Base-by-base conservation (phyloP, 768 basidiomycete species). In the Cubamyces sp. region DNA sequence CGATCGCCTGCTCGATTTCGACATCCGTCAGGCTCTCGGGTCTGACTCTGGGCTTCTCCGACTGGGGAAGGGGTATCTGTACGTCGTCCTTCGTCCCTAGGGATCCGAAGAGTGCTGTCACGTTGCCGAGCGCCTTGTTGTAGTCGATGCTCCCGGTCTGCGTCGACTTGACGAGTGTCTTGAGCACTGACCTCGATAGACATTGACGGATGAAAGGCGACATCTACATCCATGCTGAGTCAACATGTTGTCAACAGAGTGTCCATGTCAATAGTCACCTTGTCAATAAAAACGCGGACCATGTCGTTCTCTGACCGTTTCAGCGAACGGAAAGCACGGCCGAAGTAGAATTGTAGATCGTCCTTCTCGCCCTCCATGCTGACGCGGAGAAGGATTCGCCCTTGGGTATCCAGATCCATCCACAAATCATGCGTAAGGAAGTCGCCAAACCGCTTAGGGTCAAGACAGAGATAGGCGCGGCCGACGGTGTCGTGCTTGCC, bases 291-390 rank as follows among this genome's bases (percentile, higher is more conserved):
- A 39, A 91, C 91, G 12, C 96, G 83, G 55, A 95, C 84, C 96
- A 99, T 98, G 70, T 99, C 96, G 23, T 84, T 87, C 71, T 98
- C 94, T 0, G 94, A 92, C 34, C 95, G 81, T 76, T 98, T 98
- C 67, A 99, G 74, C 41, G 88, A 93, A 48, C 96, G 82, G 82
- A 99, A 99, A 3, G 90, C 96, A 34, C 95, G 84, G 26, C 97
- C 97, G 70, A 98, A 99, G 80, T 91, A 96, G 79, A 97, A 99
- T 67, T 92, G 92, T 8, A 94, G 92, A 72, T 99, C 97, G 68
- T 97, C 95, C 76, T 96, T 95, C 81, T 98, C 97, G 55, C 96
- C 95, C 71, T 99, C 97, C 95, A 98, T 97, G 71, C 94, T 96
- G 60, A 98, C 84, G 19, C 97, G 85, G 34, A 97, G 78, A 40